Percentiles rank a stretch among this genome's conserved stretches.
These are phyloP conservation scores for Pichia sp. DNA, from an alignment of 1,139 yeast species.

Conservation along the genomic window DNA sequence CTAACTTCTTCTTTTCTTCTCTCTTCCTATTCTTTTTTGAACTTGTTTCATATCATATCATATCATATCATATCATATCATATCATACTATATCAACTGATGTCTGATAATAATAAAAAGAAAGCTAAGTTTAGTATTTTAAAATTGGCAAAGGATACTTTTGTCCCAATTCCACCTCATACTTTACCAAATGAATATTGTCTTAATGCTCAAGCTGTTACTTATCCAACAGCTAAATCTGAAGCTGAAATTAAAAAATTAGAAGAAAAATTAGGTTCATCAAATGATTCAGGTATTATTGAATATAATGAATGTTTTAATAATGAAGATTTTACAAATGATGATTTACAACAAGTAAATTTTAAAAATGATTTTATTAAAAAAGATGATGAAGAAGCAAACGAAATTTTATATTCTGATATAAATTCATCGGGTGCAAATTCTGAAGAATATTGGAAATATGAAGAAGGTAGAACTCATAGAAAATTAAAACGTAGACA, in stretches of 20 bases:
- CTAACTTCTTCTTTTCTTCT: no score
- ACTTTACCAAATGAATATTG: slow-evolving; percentile 6
- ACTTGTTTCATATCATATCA: no score
- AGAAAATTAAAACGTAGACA: slow-evolving; percentile 31
- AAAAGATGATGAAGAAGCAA: not conserved
- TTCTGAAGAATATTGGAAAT: slow-evolving; percentile 6
- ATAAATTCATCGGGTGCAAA: not conserved
- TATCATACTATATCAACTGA: not conserved
- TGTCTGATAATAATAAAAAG: not conserved
- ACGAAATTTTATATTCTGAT: not conserved
- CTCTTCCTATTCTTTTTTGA: no score
- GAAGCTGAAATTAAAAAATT: not conserved
- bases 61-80: no score
- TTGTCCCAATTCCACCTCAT: slow-evolving; percentile 17
- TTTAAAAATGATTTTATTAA: not conserved
- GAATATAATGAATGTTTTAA: slow-evolving; percentile 16
- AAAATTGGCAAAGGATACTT: slow-evolving; percentile 15
- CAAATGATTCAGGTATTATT: not conserved
- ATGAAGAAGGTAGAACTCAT: slow-evolving; percentile 20
- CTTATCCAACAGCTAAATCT: not conserved
- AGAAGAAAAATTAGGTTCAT: not conserved
- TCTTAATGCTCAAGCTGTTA: slow-evolving; percentile 16
- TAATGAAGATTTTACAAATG: slow-evolving; percentile 5
- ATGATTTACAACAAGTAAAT: slow-evolving; percentile 2
- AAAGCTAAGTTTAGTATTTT: not conserved